Evolutionary conservation across 1,284 basidiomycete genomes (phyloP), one percentile per base, ranked within the genome.

Genomic region (Ustilago vetiveriae): DNA sequence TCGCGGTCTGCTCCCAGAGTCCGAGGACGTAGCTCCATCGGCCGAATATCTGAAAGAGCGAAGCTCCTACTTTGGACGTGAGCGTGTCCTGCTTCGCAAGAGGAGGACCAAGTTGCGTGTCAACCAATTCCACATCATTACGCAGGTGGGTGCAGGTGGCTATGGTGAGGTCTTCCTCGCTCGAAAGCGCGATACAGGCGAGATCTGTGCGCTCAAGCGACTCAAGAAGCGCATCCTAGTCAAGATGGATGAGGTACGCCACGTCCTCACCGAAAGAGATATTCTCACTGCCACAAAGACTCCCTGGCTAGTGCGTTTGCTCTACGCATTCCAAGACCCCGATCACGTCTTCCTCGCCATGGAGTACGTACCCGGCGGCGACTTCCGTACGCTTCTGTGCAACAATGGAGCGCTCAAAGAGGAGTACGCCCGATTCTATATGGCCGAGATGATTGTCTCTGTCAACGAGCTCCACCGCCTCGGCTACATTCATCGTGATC

Each of bases 1-100:
- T 16, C 64, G 64, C 33, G 53, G 72, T n/a, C 21, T 72, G 38
- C 49, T 60, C 16, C 39, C 54, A 16, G 53, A 68, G 22, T 92
- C 38, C 89, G 91, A 17, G 94, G 95, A 83, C 85, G 95, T 48
- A 87, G 88, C 63, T 88, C 96, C 33, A 90, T 96, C 58, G 90
- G 95, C 82, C 83, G 65, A 58, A 46, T 78, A 73, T 38, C 49
- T 59, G 41, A 60, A 57, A 32, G 78, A 75, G 42, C 60, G 65
- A 17, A 50, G 59, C 32, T 71, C 75, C 3, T 78, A 81, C 55
- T 56, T 79, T 29, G 74, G 73, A 4, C 48, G 74, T 9, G 80
- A 82, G 52, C 71, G 78, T 16, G 76, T 62, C n/a, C 56, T 81
- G 24, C 74, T 82, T 1, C 74, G 76, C 45, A 75, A 79, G 51